Base-by-base conservation (phyloP, 192 early-diverging fungal genomes). In the Spizellomyces sp. region DNA sequence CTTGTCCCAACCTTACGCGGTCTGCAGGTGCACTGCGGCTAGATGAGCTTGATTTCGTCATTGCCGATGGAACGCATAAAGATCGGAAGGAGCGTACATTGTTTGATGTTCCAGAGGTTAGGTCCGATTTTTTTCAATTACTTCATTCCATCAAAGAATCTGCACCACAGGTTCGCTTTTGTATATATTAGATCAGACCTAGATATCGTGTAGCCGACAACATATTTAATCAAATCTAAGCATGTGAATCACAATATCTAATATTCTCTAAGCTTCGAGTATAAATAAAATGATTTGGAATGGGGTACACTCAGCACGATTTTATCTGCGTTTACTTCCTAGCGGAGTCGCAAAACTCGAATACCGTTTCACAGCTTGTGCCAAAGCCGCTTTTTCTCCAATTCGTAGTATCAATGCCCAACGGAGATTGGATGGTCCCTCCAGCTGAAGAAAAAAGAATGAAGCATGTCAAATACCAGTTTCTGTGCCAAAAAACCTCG, bases 41-140 rank as follows among this genome's bases (percentile, higher is more conserved):
- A 43, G 84, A 87, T 52, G 76, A 87, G 47, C 64, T 92, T 8
- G 88, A 88, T 45, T 71, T 82, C 54, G 68, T 92, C 8, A 67
- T 91, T 4, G 44, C 89, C 5, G 91, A 92, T 70, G 80, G 77
- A 19, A 69, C 77, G 14, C 77, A 81, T 42, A 78, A 45, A 22
- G 86, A 90, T 73, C 78, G 76, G 43, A 90, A 90, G 62, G 70
- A 84, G 45, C 77, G 84, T 45, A 87, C 80, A 21, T 66, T 92
- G 1, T 82, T 91, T 56, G 84, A 88, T 60, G 79, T 85, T 5
- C 80, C 82, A 36, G 90, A 89, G 52, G 80, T 87, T 46, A 79
- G 86, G 22, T 64, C 73, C n/a, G 87, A 90, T 67, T 62, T 88
- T 0, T 78, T 86, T 69, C 70, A 63, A 6, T 80, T 92, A 9